A percentile compares a stretch with the other conserved stretches of the same genome.
Conservation (phyloP, 192 early-diverging fungal genomes). For the Linderina pennispora region DNA sequence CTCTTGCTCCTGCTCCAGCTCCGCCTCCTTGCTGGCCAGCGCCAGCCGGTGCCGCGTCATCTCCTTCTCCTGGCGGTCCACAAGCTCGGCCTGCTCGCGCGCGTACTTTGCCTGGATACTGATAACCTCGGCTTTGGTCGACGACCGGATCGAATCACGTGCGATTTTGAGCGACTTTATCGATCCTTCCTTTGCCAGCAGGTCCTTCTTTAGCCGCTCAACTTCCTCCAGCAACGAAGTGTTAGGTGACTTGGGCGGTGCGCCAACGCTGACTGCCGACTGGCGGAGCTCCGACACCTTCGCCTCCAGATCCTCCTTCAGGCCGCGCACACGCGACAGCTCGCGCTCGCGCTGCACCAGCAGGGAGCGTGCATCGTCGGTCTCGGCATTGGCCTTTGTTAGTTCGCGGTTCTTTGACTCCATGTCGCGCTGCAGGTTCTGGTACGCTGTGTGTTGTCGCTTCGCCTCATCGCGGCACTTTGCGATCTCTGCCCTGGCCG, state of each 20-base stretch:
- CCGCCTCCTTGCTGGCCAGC: conserved; percentile 28
- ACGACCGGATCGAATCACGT: conserved; percentile 39
- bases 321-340: conserved; percentile 39
- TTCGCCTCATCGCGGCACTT: conserved; percentile 22
- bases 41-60: conserved; percentile 24
- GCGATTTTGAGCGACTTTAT: conserved; percentile 44
- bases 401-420: conserved; percentile 28
- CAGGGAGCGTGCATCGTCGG: conserved; percentile 28
- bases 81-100: conserved; percentile 29
- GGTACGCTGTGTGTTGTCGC: conserved; percentile 15
- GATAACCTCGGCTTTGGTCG: conserved; percentile 42
- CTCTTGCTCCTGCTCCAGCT: conserved; percentile 43
- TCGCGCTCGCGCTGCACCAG: conserved; percentile 33
- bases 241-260: conserved; percentile 28
- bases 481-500: conserved; percentile 32
- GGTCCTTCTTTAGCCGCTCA: conserved; percentile 33
- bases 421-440: conserved; percentile 28
- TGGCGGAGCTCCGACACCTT: conserved; percentile 22
- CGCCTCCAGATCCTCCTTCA: conserved; percentile 44
- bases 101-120: conserved; percentile 42
- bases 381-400: conserved; percentile 31
- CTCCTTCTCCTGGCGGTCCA: conserved; percentile 27
- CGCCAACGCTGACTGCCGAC: conserved; percentile 11
- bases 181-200: conserved; percentile 39
- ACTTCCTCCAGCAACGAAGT: conserved; percentile 29